Evolutionary conservation across 2,329 filamentous ascomycete species (phyloP).

Genomic region (Phyllachora maydis): DNA sequence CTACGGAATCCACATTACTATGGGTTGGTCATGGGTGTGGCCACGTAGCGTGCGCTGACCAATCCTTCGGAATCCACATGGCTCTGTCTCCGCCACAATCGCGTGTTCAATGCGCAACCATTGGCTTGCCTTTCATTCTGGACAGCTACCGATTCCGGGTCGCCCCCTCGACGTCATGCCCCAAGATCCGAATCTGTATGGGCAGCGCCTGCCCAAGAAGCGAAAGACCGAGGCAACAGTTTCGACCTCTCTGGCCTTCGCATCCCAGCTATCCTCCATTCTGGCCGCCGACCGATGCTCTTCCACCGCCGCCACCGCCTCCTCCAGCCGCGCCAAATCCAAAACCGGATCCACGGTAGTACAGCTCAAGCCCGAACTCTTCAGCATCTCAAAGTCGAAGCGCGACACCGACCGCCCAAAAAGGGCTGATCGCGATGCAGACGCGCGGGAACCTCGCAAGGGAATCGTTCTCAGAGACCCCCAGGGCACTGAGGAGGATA

Average conservation of each 20-base stretch:
- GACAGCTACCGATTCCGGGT: too few species aligned
- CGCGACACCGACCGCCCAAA: too few species aligned
- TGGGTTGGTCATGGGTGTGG: too few species aligned
- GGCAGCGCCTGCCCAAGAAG: slow-evolving; percentile 49
- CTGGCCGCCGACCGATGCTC: slow-evolving; percentile 31
- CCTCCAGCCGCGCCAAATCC: slow-evolving; percentile 28
- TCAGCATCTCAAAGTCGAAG: slow-evolving; percentile 28
- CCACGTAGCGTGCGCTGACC: too few species aligned
- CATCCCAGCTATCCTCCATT: slow-evolving; percentile 68
- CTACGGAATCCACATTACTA: too few species aligned
- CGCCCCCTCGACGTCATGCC: slow-evolving; percentile 32
- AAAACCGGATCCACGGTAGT: too few species aligned
- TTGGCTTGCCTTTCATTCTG: too few species aligned
- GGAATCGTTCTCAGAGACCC: slow-evolving; percentile 30
- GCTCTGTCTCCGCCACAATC: too few species aligned
- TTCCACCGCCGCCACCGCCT: slow-evolving; percentile 15
- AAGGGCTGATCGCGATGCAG: slow-evolving; percentile 38
- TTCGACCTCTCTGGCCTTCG: slow-evolving; percentile 61
- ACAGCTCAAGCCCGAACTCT: slow-evolving; percentile 53
- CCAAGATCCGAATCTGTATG: slow-evolving; percentile 56
- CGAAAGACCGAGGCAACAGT: slow-evolving; percentile 49
- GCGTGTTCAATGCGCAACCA: too few species aligned
- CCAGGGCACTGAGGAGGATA: slow-evolving; percentile 36
- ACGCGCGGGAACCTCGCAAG: slow-evolving; percentile 16
- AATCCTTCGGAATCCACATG: too few species aligned